These are phyloP conservation scores for Lizonia empirigonia DNA, from an alignment of 2,329 filamentous ascomycete genomes.

Conservation along the genomic window DNA sequence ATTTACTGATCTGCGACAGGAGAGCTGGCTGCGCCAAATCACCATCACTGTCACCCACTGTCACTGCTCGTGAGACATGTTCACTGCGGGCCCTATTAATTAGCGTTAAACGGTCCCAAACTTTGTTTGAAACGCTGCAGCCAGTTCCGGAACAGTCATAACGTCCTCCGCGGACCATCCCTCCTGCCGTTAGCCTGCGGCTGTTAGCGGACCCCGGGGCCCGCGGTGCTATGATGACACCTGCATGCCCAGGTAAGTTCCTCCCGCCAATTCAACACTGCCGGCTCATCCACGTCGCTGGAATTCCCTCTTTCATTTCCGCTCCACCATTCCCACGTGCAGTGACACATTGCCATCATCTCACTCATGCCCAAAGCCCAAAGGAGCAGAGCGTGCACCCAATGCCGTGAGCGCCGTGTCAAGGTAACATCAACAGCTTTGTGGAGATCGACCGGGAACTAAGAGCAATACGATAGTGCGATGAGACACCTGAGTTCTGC, in stretches of 20 bases:
- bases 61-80: not conserved
- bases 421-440: slow-evolving; percentile 30
- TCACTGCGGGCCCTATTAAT: not conserved
- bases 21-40: no score
- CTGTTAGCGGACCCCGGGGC: slow-evolving; percentile 18
- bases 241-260: slow-evolving; percentile 12
- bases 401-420: slow-evolving; percentile 44
- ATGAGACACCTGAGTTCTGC: slow-evolving; percentile 39
- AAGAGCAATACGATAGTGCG: slow-evolving; percentile 32
- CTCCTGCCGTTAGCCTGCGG: slow-evolving; percentile 9
- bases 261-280: slow-evolving; percentile 12
- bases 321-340: slow-evolving; percentile 14
- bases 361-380: slow-evolving; percentile 33
- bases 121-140: slow-evolving; percentile 2
- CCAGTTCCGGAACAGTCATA: slow-evolving; percentile 5
- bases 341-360: slow-evolving; percentile 11
- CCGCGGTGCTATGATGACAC: slow-evolving; percentile 19
- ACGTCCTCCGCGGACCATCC: slow-evolving; percentile 6
- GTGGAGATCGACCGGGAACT: slow-evolving; percentile 17
- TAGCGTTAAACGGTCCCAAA: not conserved
- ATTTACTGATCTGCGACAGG: slow-evolving; percentile 6
- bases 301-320: slow-evolving; percentile 23
- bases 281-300: slow-evolving; percentile 17
- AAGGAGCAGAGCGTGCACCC: slow-evolving; percentile 42
- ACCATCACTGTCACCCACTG: not conserved